These are phyloP conservation scores for Melampsora abietis-canadensis DNA, from an alignment of 1,284 basidiomycete species.

Conservation along the genomic window DNA sequence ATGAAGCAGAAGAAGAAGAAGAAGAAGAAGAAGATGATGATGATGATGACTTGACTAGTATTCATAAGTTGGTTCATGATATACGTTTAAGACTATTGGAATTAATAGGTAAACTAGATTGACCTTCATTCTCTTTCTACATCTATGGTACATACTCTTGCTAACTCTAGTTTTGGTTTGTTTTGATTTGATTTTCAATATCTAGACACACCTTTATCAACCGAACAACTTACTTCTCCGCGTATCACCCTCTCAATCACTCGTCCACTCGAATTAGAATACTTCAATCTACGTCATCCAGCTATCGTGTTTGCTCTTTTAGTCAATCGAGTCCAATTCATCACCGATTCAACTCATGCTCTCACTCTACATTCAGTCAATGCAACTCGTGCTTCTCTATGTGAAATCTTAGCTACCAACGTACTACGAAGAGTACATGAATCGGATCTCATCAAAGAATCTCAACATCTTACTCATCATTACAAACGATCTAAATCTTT, in stretches of 20 bases:
- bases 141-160: too few relatives aligned
- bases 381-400: constrained; percentile 49
- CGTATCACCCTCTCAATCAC: constrained; percentile 41
- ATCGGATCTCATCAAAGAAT: constrained; percentile 24
- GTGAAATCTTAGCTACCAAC: constrained; percentile 50
- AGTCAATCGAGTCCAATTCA: constrained; percentile 41
- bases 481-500: neutral
- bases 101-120: neutral
- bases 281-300: constrained; percentile 22
- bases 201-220: constrained; percentile 41
- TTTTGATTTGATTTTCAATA: too few relatives aligned
- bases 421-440: constrained; percentile 46
- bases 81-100: constrained; percentile 8
- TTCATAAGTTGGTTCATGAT: constrained; percentile 7
- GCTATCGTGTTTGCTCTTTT: constrained; percentile 38
- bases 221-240: constrained; percentile 36
- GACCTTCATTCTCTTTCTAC: neutral
- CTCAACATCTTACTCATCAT: neutral
- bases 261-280: constrained; percentile 31
- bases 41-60: neutral
- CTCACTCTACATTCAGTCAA: constrained; percentile 45
- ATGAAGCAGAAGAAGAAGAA: too few relatives aligned
- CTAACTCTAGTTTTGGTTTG: neutral
- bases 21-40: too few relatives aligned
- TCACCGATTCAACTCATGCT: constrained; percentile 37